Evolutionary conservation across 2,329 filamentous ascomycete genomes (phyloP), one percentile per base, ranked within the genome.

Genomic region (Sclerotinia glacialis): DNA sequence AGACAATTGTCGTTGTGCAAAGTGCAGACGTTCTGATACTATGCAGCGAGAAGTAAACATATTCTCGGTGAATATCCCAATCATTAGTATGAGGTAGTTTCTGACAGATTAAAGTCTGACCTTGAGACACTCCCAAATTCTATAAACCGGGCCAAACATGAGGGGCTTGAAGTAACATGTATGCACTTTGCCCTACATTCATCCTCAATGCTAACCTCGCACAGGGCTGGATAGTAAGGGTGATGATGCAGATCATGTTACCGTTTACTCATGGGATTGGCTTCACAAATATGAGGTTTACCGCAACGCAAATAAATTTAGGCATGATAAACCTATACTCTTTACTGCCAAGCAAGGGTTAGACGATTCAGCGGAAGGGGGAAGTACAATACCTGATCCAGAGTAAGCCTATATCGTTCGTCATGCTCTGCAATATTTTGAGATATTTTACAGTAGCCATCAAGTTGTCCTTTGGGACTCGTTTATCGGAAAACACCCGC

Each of bases 1-100:
- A 69, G 90, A 93, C 72, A 89, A 91, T 73, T 93, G 90, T 74
- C 88, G 86, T 67, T 93, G 90, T 74, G 72, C 77, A 1, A 76
- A 79, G 68, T 93, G 90, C 74, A 82, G 90, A 31, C 88, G 92
- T 76, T 84, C 85, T 66, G 84, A 87, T 68, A 93, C 90, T 5
- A 86, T 83, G 76, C 90, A 93, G 77, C 81, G 89, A 34, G 83
- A 85, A 61, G 81, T 90, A 65, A 83, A 92, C 72, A 91, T 87
- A 0, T 91, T 91, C 72, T 80, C 83, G 14, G 64, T 66, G 46
- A 44, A 46, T 21, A 18, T 18, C 28, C n/a, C 28, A n/a, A 26
- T 50, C 14, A 5, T 11, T 18, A 18, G 5, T 18, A 21, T 37
- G 31, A 2, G n/a, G 2, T 49, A 40, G n/a, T 5, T 12, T n/a